Evolutionary conservation across 1,284 basidiomycete genomes (phyloP), one percentile per base, ranked within the genome.

Genomic region (Puccinia polysora): DNA sequence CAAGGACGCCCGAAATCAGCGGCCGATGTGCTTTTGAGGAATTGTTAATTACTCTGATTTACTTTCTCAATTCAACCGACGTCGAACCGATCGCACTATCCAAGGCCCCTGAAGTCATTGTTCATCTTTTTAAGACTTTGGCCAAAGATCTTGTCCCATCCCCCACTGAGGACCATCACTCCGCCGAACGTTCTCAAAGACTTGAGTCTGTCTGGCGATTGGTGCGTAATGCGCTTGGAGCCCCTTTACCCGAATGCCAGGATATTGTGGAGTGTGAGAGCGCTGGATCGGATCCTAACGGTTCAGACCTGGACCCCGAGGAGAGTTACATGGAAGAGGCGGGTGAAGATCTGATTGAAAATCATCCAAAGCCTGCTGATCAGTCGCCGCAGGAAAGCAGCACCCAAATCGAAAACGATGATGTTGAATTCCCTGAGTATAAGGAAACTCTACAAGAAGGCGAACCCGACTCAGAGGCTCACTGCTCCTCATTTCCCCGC

Each of bases 121-220:
- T 65, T 28, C 70, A 73, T 20, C 60, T 73, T 28, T 73, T 73
- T 53, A 64, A 73, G 47, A 73, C 70, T 10, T 65, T 73, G 12
- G 60, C 70, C 10, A 64, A 73, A 38, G 60, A 73, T 23, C 59
- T 71, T 25, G 53, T 50, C 5, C 53, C 60, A 64, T 36, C 53
- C 1, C 34, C 25, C 30, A 25, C 49, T 25, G 8, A n/a, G 18
- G 58, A 60, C 10, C n/a, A 52, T 30, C 30, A 52, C 25, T 50
- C 20, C 15, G 47, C 45, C n/a, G 45, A 62, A 43, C 52, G 62
- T 18, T 53, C 43, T 49, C 49, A 65, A 23, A 73, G 52, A 64
- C 52, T 73, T 14, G 18, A 36, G 25, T 36, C 32, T 25, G 65
- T 73, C 28, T 73, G 70, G 70, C 20, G 58, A 25, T 32, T 73